Base-by-base conservation (phyloP, 208 protist genomes). In the Entamoeba nuttalli region DNA sequence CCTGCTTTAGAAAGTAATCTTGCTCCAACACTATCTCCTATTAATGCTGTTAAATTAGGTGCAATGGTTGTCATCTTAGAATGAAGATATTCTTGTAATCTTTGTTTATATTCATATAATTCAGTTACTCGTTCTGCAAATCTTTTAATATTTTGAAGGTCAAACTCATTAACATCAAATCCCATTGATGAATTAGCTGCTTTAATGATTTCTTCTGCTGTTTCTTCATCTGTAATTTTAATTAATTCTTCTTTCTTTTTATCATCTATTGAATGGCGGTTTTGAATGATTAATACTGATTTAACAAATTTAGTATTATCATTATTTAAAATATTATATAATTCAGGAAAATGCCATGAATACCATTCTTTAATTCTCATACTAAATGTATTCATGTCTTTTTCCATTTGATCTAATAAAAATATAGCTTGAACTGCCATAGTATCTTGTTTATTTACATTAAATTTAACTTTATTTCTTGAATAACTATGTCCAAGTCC, bases 401-500 rank as follows among this genome's bases (percentile, higher is more conserved):
- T 99, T 96, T 99, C 98, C 11, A 99, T 96, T 95, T 99, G 99
- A 96, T 99, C 99, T 4, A 99, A 97, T 2, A 97, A 53, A n/a
- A 94, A 44, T 71, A 99, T 99, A 50, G 99, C 98, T 97, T 99
- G 99, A 94, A 99, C 98, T 94, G 99, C 99, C 99, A 99, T 99
- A 96, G 99, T 99, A 96, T 99, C 99, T 95, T 99, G 98, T 98
- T 99, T 99, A 96, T 99, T 99, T 7, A 99, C 98, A 48, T 98
- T 99, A 97, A 99, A 99, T 97, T 99, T 99, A 62, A 99, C 97
- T 97, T 99, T 99, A 97, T 99, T 99, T 52, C 96, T 35, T 15
- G 95, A 96, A 52, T 96, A 95, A 41, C 5, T 48, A 35, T 96
- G 96, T n/a, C 53, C 95, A 48, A 96, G 57, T 52, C 57, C 95